Percentiles rank a stretch among this genome's conserved stretches.
phyloP scores from a whole-genome alignment of 164 flowering plant species.

The Magnolia officinalis region DNA sequence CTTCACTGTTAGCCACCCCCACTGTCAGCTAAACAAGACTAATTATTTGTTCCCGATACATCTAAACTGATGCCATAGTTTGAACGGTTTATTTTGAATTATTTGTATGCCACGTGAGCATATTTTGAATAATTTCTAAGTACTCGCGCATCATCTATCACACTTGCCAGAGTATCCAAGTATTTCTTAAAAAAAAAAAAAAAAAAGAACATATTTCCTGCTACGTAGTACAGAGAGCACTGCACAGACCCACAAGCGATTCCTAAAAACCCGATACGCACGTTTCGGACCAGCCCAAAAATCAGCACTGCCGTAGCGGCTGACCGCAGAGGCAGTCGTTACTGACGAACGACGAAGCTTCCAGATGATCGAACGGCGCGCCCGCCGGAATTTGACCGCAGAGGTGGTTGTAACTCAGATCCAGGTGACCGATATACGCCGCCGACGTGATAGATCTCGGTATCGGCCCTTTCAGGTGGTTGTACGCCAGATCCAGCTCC shows the following conservation, averaged over 20 bases:
- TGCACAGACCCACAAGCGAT: not conserved
- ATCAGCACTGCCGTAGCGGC: constrained; percentile 52
- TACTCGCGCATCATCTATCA: too few relatives aligned
- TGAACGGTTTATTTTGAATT: too few relatives aligned
- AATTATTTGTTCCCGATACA: too few relatives aligned
- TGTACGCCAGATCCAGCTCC: constrained; percentile 60
- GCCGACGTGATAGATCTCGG: constrained; percentile 59
- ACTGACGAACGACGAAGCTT: constrained; percentile 66
- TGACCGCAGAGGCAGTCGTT: constrained; percentile 83
- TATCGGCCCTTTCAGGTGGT: constrained; percentile 50
- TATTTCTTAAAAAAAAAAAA: not conserved
- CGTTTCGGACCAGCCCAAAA: not conserved
- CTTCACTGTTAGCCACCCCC: too few relatives aligned
- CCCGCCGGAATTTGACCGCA: constrained; percentile 79
- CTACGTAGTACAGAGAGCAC: not conserved
- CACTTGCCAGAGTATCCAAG: too few relatives aligned
- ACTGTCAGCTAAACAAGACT: too few relatives aligned
- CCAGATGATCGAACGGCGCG: constrained; percentile 72
- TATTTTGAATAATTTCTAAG: too few relatives aligned
- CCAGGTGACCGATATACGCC: constrained; percentile 75
- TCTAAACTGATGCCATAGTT: too few relatives aligned
- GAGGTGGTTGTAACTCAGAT: constrained; percentile 76
- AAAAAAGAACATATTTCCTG: not conserved
- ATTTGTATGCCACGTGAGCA: too few relatives aligned
- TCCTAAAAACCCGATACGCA: not conserved